Conservation (phyloP, 495 filamentous ascomycete species). For the Copromyces sp. region DNA sequence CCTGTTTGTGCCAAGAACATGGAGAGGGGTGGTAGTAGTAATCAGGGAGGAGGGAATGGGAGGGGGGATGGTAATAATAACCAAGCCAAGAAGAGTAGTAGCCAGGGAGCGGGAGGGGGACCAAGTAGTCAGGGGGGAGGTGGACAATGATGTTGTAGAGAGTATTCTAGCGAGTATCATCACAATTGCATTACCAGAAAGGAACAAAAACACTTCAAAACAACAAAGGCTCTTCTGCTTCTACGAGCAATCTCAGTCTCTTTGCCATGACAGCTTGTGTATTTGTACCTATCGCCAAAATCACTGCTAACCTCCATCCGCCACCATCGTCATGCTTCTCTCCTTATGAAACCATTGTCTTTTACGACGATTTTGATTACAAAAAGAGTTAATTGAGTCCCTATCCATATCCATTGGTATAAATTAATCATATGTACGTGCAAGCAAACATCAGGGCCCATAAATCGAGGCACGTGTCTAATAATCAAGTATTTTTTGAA, state of each 20-base stretch:
- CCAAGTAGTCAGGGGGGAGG: not conserved
- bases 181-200: not conserved
- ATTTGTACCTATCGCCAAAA: not conserved
- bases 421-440: not conserved
- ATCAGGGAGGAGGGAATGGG: not conserved
- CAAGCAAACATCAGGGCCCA: not conserved
- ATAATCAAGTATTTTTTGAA: not conserved
- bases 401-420: not conserved
- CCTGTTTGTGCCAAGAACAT: conserved; percentile 61
- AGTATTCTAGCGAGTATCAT: too few relatives aligned
- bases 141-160: not conserved
- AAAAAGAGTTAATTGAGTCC: not conserved
- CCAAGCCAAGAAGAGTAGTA: not conserved
- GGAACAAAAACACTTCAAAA: not conserved
- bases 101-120: not conserved
- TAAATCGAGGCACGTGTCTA: not conserved
- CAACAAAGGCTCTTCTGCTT: not conserved
- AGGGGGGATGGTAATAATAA: not conserved
- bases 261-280: not conserved
- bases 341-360: not conserved
- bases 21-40: conserved; percentile 17
- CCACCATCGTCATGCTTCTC: not conserved
- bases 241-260: not conserved
- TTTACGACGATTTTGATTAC: not conserved
- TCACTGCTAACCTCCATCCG: not conserved